Evolutionary conservation across 2,329 filamentous ascomycete genomes (phyloP), one percentile per base, ranked within the genome.

Genomic region (Fusarium globosum): DNA sequence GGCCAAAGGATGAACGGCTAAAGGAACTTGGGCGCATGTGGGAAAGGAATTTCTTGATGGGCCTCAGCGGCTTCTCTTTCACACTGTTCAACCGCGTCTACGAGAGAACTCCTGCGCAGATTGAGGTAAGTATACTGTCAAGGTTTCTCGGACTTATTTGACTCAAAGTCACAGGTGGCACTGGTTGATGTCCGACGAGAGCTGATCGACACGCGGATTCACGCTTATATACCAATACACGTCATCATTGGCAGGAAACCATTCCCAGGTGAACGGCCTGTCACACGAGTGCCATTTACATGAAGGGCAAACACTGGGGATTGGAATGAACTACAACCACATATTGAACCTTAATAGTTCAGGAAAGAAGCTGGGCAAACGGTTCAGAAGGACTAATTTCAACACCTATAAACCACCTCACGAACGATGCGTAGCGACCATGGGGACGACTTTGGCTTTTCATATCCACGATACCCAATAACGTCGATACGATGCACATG

Each of bases 221-320:
- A 89, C 69, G 82, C 85, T 2, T 89, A 88, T 65, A 80, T 86
- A 69, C 83, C 83, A 33, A 79, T 87, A n/a, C 83, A 85, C 67
- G 84, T 88, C 11, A 85, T 89, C 1, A 85, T 83, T 75, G 87
- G 86, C 14, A 82, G 87, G 33, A 89, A 88, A 71, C 87, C 87
- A 3, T 81, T 80, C 59, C 79, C 78, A 0, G 76, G 80, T 20
- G 84, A 86, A 57, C 43, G 51, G 55, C 61, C 57, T 4, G 30
- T 63, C 43, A 56, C 66, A 7, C 51, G 23, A 16, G 62, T 65
- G 42, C 51, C 56, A 18, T 72, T 76, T 30, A 46, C 60, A 56
- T 76, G 43, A 72, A 46, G 30, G 21, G 41, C 5, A 52, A 61
- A 36, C 8, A 7, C 21, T 28, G 13, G 12, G 23, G 15, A 57